Base-by-base conservation (phyloP, 2,329 filamentous ascomycete genomes). In the Botrytis deweyae region DNA sequence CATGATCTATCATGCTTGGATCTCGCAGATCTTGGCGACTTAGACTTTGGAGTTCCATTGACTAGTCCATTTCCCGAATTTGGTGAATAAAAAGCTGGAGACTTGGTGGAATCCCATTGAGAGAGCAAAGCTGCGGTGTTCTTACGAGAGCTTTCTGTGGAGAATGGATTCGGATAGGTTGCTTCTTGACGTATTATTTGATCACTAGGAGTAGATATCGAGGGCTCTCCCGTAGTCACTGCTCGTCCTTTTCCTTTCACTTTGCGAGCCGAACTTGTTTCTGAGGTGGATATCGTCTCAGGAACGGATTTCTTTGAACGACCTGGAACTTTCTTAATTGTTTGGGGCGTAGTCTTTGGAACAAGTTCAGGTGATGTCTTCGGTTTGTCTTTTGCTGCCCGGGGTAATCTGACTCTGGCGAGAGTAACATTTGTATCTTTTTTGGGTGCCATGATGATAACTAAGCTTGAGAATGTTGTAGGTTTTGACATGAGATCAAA, bases 161-260 rank as follows among this genome's bases (percentile, higher is more conserved):
- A 72, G 46, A 49, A 74, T 20, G 69, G 59, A 33, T 66, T 74
- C 18, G 58, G 72, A 18, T 73, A 63, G 18, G n/a, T 38, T 73
- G 72, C 66, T 70, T 73, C 72, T 55, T 73, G 72, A 36, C n/a
- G 36, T 62, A 74, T 62, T 22, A 72, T 74, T 49, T 72, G 6
- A n/a, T 72, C 46, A 14, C 12, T 12, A 10, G 16, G 12, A 40
- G 18, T 20, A 42, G 46, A 36, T 52, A n/a, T 25, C 5, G 40
- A 61, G 33, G 20, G 52, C n/a, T 25, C 55, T 69, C 16, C 55
- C 6, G 42, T 16, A 6, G 55, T 36, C n/a, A 9, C 40, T 40
- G 36, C 49, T 22, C 52, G 52, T 49, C 33, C 33, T 52, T 72
- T 59, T 5, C 42, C 40, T 52, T 69, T 68, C 9, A 8, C 66